These are phyloP conservation scores for Podospora tetraspora DNA, from an alignment of 495 filamentous ascomycete genomes.

Conservation along the genomic window DNA sequence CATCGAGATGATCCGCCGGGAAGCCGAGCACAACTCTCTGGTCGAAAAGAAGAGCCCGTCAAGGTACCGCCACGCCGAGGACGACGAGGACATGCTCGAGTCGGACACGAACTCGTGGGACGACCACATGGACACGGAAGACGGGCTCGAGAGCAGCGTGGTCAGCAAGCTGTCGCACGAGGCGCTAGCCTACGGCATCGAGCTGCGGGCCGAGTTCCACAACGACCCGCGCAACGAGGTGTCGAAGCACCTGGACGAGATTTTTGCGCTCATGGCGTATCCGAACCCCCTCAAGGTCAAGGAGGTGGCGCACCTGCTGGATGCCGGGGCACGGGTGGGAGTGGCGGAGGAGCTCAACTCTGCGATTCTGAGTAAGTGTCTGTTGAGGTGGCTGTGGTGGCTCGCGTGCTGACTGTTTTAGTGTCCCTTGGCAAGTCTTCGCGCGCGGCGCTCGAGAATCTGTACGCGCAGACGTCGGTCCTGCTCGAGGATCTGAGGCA, in stretches of 20 bases:
- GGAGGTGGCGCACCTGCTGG: conserved; percentile 73
- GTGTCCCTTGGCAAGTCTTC: conserved; percentile 88
- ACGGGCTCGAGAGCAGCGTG: conserved; percentile 42
- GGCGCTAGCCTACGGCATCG: conserved; percentile 74
- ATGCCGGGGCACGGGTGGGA: conserved; percentile 64
- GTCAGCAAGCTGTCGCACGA: conserved; percentile 55
- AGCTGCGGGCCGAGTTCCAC: conserved; percentile 69
- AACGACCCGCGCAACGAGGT: conserved; percentile 63
- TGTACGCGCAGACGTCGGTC: conserved; percentile 82
- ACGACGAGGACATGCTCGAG: conserved; percentile 69
- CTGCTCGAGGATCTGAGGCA: conserved; percentile 76
- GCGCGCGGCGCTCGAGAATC: conserved; percentile 75
- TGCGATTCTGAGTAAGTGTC: conserved; percentile 75
- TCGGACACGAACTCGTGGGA: conserved; percentile 25
- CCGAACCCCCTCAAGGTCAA: conserved; percentile 68
- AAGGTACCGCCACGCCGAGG: conserved; percentile 43
- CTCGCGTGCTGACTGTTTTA: conserved; percentile 36
- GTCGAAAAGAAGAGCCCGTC: conserved; percentile 27
- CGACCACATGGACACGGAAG: conserved; percentile 48
- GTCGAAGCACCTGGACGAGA: conserved; percentile 70
- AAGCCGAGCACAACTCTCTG: conserved; percentile 58
- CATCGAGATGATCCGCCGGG: conserved; percentile 88
- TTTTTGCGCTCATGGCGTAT: conserved; percentile 87
- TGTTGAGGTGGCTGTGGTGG: conserved; percentile 2
- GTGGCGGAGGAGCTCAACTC: conserved; percentile 94